Evolutionary conservation across 495 filamentous ascomycete genomes (phyloP), one percentile per base, ranked within the genome.

Genomic region (Aspergillus sclerotioniger): DNA sequence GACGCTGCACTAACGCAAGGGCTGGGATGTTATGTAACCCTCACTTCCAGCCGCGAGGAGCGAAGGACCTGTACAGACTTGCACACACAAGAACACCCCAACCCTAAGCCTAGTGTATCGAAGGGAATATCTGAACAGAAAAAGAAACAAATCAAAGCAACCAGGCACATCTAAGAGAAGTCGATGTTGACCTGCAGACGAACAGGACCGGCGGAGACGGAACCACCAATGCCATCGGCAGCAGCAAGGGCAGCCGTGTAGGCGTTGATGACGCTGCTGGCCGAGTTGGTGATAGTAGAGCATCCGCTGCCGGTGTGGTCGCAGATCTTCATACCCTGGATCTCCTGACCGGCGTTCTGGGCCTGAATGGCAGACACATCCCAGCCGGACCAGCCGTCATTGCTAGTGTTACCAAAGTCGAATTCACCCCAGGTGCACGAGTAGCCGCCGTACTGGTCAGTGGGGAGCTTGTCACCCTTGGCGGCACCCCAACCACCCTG

Each of bases 371-470:
- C 77, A 41, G 76, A 76, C 41, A 85, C 75, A 60, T 84, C 80
- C 73, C 82, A 87, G 62, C 76, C 73, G 50, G 74, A 73, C 62
- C 55, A 70, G 45, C 72, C 65, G 53, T 73, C 66, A 67, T 80
- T 81, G 62, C 76, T 73, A 12, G 70, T 67, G 61, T 73, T 74
- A 53, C 71, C 67, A 57, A 87, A 82, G 69, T 80, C 77, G 56
- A 82, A 75, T 62, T 84, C 81, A 63, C 80, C 80, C 78, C 79
- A 81, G 49, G 77, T 79, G 64, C 69, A 76, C 8, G 71, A 68
- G 44, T 74, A 80, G 6, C 63, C 60, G 39, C 73, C 73, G 47
- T 60, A 72, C 10, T 61, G 13, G 52, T 63, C 68, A 31, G 48
- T 62, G 46, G 70, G 72, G 15, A 69, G 51, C 21, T 54, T 54